Evolutionary conservation across 2,329 filamentous ascomycete genomes (phyloP), one percentile per base, ranked within the genome.

Genomic region (Fusarium sp.): DNA sequence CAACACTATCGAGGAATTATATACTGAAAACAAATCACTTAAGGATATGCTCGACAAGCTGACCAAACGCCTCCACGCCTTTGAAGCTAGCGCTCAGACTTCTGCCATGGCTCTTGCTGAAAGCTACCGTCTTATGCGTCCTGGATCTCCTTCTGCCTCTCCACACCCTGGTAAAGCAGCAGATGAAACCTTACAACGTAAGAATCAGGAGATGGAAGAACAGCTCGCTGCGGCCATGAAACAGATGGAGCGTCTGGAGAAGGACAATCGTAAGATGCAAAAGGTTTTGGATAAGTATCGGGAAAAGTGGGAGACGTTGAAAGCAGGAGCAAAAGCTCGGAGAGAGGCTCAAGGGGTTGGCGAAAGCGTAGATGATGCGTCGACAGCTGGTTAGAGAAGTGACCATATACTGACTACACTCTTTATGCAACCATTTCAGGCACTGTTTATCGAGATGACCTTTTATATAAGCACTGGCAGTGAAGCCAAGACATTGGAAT

Each of bases 41-140:
- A 95, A 96, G 75, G 88, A 91, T 60, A 90, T 94, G 73, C 88
- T 97, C 11, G 94, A 98, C 79, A 93, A 93, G 51, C 87, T 98
- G 37, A 93, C 92, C 67, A 93, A 91, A 73, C 89, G 95, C 1
- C 86, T 99, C n/a, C 92, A 96, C 74, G 91, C 94, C 67, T 99
- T 97, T 81, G 95, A 99, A 80, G 90, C 93, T 41, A 94, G 93
- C 74, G 93, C 94, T 0, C 96, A 98, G 80, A 93, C 91, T 68
- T 94, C 92, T 39, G 93, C 91, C 55, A 88, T 94, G 80, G 93
- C 93, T 5, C 86, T 98, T 34, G 93, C 94, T 16, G 93, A 98
- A 78, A 97, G 93, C 72, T 90, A 89, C 77, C 84, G 88, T n/a
- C 78, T 90, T 8, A 86, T 88, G 80, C 82, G 85, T 16, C 86